phyloP scores from a whole-genome alignment of 1,284 basidiomycete genomes.

The Pyrrhoderma lamaoense region DNA sequence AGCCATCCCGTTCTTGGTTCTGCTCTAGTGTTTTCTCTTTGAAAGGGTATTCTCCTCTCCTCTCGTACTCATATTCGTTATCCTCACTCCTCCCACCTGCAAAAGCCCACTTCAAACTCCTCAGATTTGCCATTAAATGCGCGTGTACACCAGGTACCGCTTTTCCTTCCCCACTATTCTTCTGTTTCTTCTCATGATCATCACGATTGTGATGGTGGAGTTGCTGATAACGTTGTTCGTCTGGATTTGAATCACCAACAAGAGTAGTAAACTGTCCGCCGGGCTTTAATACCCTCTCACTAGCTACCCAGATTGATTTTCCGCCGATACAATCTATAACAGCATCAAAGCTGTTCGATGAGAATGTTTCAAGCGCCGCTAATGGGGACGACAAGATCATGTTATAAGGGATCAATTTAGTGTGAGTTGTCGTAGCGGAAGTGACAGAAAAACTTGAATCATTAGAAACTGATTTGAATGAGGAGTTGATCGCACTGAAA shows the following conservation, averaged over 20 bases:
- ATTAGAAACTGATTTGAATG: too few relatives aligned
- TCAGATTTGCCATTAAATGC: conserved; percentile 61
- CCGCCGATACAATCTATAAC: conserved; percentile 80
- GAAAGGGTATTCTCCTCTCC: too few relatives aligned
- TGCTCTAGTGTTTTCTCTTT: too few relatives aligned
- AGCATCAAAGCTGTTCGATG: conserved; percentile 56
- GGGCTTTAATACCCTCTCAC: conserved; percentile 47
- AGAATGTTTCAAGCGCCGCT: conserved; percentile 55
- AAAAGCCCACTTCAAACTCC: conserved; percentile 40
- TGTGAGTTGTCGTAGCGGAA: too few relatives aligned
- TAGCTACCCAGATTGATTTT: conserved; percentile 64
- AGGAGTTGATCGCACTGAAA: too few relatives aligned
- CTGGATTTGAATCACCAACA: conserved; percentile 47
- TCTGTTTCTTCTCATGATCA: too few relatives aligned
- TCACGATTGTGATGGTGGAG: conserved; percentile 21
- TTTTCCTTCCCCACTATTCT: conserved; percentile 19
- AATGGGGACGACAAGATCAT: conserved; percentile 29
- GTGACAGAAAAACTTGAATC: too few relatives aligned
- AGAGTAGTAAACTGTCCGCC: conserved; percentile 66
- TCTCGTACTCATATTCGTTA: too few relatives aligned
- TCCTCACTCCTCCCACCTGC: background rate
- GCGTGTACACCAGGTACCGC: conserved; percentile 62
- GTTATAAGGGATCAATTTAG: too few relatives aligned
- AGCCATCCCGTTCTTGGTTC: too few relatives aligned
- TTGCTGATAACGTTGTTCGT: conserved; percentile 21